A percentile compares a stretch with the other conserved stretches of the same genome.
phyloP scores from a whole-genome alignment of 208 protist genomes.

The Leishmania arabica region DNA sequence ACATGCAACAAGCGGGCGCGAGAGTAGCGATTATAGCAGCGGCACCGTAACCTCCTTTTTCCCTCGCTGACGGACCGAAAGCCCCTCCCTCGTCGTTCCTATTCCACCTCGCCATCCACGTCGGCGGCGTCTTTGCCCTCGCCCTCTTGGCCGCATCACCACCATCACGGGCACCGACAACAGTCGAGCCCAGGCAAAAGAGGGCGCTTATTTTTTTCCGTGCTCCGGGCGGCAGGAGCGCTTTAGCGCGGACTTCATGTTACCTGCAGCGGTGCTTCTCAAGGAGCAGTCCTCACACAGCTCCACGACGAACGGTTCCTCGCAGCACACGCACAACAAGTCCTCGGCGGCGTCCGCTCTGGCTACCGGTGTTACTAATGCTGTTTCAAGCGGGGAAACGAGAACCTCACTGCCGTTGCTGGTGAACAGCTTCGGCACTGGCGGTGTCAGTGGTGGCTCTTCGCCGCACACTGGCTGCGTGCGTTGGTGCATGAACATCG shows the following conservation, averaged over 20 bases:
- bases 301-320: background rate
- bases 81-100: background rate
- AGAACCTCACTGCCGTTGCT: conserved; percentile 9
- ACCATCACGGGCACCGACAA: background rate
- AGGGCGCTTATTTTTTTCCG: background rate
- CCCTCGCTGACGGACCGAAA: background rate
- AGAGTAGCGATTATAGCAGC: background rate
- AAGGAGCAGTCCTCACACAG: conserved; percentile 6
- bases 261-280: background rate
- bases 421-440: background rate
- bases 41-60: background rate
- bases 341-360: conserved; percentile 8
- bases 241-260: conserved; percentile 3
- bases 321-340: conserved; percentile 7
- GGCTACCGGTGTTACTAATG: background rate
- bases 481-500: conserved; percentile 81
- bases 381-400: background rate
- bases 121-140: background rate
- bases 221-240: background rate
- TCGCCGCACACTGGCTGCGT: conserved; percentile 40
- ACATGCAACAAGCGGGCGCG: background rate
- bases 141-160: background rate
- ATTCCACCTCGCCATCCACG: background rate
- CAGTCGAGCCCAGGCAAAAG: background rate
- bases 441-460: conserved; percentile 10